Conservation (phyloP, 2,329 filamentous ascomycete genomes). For the Plenodomus tracheiphilus region DNA sequence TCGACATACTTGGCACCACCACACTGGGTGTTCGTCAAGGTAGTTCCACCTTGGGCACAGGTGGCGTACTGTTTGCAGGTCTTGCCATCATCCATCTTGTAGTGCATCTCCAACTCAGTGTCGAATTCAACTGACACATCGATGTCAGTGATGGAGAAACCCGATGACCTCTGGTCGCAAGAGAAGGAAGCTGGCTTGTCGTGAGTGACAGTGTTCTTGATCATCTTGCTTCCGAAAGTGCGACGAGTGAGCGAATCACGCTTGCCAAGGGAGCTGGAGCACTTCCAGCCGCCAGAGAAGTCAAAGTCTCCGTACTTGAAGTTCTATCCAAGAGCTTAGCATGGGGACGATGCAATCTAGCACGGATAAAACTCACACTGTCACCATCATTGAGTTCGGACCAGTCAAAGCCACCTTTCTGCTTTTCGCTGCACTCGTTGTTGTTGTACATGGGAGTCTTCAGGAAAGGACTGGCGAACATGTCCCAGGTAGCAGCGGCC, state of each 20-base stretch:
- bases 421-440: slow-evolving; percentile 75
- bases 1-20: slow-evolving; percentile 85
- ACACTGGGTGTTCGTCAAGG: slow-evolving; percentile 83
- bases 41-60: slow-evolving; percentile 70
- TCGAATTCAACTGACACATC: slow-evolving; percentile 75
- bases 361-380: neutral
- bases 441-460: slow-evolving; percentile 70
- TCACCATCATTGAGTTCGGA: slow-evolving; percentile 55
- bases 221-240: slow-evolving; percentile 48
- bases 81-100: slow-evolving; percentile 80
- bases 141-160: slow-evolving; percentile 77
- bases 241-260: slow-evolving; percentile 58
- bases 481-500: slow-evolving; percentile 54
- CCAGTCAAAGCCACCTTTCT: slow-evolving; percentile 75
- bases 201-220: slow-evolving; percentile 52
- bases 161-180: slow-evolving; percentile 52
- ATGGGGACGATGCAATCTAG: too few relatives aligned
- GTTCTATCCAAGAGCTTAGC: slow-evolving; percentile 48
- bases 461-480: slow-evolving; percentile 55
- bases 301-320: slow-evolving; percentile 70
- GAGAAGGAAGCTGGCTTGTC: slow-evolving; percentile 68
- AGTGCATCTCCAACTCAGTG: slow-evolving; percentile 81
- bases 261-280: slow-evolving; percentile 64
- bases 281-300: slow-evolving; percentile 67
- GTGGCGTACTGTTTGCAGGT: slow-evolving; percentile 72